Evolutionary conservation across 164 flowering plant species (phyloP).

Genomic region (Santalum album): DNA sequence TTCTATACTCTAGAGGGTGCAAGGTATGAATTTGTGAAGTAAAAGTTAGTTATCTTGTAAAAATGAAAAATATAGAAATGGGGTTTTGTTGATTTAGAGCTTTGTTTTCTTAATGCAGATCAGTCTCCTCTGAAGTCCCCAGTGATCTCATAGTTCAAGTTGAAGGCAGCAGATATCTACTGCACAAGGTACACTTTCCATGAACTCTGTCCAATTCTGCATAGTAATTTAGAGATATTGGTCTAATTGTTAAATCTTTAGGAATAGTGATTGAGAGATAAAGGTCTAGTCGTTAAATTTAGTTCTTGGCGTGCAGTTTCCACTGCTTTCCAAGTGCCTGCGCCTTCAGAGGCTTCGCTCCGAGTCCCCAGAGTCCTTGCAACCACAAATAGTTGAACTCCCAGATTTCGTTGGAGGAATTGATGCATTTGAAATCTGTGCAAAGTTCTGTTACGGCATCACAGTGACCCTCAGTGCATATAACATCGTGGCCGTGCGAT

Average conservation of each 20-base stretch:
- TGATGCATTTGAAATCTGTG: constrained; percentile 91
- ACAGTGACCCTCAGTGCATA: constrained; percentile 78
- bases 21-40: constrained; percentile 46
- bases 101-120: no score
- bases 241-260: no score
- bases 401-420: constrained; percentile 82
- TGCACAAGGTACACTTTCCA: constrained; percentile 69
- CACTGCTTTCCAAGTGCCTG: constrained; percentile 83
- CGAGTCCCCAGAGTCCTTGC: constrained; percentile 46
- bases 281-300: background rate
- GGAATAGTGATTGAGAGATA: no score
- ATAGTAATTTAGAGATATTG: no score
- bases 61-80: no score
- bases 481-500: constrained; percentile 69
- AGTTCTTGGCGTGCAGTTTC: constrained; percentile 48
- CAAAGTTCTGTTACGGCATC: constrained; percentile 94
- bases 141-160: constrained; percentile 89
- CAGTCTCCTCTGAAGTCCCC: constrained; percentile 76
- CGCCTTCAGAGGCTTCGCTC: constrained; percentile 56
- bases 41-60: no score
- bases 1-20: constrained; percentile 76
- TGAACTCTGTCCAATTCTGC: background rate
- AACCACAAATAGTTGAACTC: constrained; percentile 51
- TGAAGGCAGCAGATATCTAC: constrained; percentile 64
- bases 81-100: no score